Evolutionary conservation across 306 rosid species (phyloP), one percentile per base, ranked within the genome.

Genomic region (Notholithocarpus densiflorus): DNA sequence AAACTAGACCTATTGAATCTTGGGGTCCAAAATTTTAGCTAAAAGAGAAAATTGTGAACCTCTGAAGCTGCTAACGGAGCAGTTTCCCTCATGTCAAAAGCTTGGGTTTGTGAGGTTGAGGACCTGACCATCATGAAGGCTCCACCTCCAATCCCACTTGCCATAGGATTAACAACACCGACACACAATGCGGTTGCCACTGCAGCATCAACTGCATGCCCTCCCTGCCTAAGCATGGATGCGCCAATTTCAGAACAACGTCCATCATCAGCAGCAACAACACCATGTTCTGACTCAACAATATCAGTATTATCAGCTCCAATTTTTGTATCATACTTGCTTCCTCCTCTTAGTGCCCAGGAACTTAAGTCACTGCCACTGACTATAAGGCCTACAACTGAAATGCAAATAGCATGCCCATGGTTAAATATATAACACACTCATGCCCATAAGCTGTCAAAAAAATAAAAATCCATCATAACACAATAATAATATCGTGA

Each of bases 131-230:
- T 65, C 94, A 94, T 89, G 87, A 94, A 94, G 55, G 82, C 86
- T 19, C 98, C 97, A 24, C 98, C 97, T 24, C 98, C 98, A 4
- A 94, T 89, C 82, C 98, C 98, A 69, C 98, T 94, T 12, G 95
- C 87, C 81, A 81, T 80, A n/a, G 91, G 73, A 65, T 76, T 74
- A 75, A 94, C 97, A 51, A 94, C 95, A 48, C 98, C 98, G 6
- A 88, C 71, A 78, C 98, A 94, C 82, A 92, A 80, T 34, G 97
- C 86, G n/a, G 97, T 78, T 14, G 93, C 97, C 66, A 94, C 98
- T 26, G 97, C 91, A 79, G 97, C 97, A 88, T 94, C 98, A 84
- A 94, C 97, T 13, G 95, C 98, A 80, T 94, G 98, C 10, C 97
- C 98, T 14, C 93, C 96, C 77, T 65, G 79, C 83, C 95, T 85